Base-by-base conservation (phyloP, 306 rosid species). In the Senna siamea region DNA sequence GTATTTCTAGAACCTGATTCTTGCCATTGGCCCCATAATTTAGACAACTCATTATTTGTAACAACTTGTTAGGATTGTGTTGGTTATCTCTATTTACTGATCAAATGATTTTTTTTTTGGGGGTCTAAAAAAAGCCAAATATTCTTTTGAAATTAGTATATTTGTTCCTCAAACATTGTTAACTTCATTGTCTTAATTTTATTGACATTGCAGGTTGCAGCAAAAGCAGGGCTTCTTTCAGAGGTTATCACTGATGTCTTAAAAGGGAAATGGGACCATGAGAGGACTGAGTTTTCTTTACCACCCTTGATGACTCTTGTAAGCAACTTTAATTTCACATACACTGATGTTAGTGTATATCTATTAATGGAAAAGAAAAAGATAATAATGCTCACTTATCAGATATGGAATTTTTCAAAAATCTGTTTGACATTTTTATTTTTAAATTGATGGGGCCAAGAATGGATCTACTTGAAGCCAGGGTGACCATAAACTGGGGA, bases 301-400 rank as follows among this genome's bases (percentile, higher is more conserved):
- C 99, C 99, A 73, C 97, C 99, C 73, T 80, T 92, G 83, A 87
- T 94, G 99, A 89, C 86, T 80, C 97, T 94, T 57, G 97, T 94
- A 85, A 87, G 96, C 83, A 75, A 70, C 73, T 76, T 57, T 9
- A 50, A 44, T 72, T 79, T 69, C 59, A 58, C 69, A 28, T 44
- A 66, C 52, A 52, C 72, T 64, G n/a, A 23, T 13, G 28, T 28
- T 71, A 46, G 26, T 75, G 58, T 68, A 35, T 52, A 5, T n/a
- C n/a, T n/a, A n/a, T n/a, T n/a, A n/a, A n/a, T n/a, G n/a, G n/a
- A n/a, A n/a, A 61, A 17, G 44, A 9, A 61, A 23, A 61, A 22
- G 28, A 37, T 61, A 17, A 15, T 61, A 34, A 37, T 7, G 2
- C 40, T 28, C n/a, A 0, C 17, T 14, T 47, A 9, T 51, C 18